Conservation (phyloP, 139 green algal species). For the Coelastrella sp. region DNA sequence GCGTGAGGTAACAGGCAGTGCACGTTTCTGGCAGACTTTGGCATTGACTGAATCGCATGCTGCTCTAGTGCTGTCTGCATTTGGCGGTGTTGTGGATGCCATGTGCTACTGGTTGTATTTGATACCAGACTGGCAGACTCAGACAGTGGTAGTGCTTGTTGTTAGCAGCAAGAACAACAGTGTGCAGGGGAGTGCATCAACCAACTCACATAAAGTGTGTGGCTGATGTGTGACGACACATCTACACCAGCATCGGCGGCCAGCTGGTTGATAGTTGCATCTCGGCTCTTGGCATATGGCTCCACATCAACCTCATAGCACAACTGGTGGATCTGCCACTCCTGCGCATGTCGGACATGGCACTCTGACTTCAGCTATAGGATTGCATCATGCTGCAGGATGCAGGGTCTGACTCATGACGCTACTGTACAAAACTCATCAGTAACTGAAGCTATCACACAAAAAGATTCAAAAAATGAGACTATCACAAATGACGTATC, state of each 20-base stretch:
- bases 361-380: not conserved
- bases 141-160: not conserved
- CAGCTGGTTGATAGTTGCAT: slow-evolving; percentile 60
- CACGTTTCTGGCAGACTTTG: too few relatives aligned
- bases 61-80: too few relatives aligned
- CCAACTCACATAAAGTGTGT: slow-evolving; percentile 87
- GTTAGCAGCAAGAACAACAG: not conserved
- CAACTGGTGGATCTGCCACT: slow-evolving; percentile 63
- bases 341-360: not conserved
- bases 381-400: not conserved
- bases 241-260: slow-evolving; percentile 64
- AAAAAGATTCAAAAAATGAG: too few relatives aligned
- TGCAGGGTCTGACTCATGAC: not conserved
- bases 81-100: not conserved
- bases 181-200: too few relatives aligned
- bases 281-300: slow-evolving; percentile 79
- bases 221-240: slow-evolving; percentile 68
- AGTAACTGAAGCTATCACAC: too few relatives aligned
- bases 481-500: too few relatives aligned
- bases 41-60: too few relatives aligned
- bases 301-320: slow-evolving; percentile 93
- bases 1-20: too few relatives aligned
- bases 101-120: not conserved
- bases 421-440: too few relatives aligned
- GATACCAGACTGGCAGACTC: not conserved